Percentiles rank a stretch among this genome's conserved stretches.
Conservation (phyloP, 345 rosid genomes). For the Isatis tinctoria region DNA sequence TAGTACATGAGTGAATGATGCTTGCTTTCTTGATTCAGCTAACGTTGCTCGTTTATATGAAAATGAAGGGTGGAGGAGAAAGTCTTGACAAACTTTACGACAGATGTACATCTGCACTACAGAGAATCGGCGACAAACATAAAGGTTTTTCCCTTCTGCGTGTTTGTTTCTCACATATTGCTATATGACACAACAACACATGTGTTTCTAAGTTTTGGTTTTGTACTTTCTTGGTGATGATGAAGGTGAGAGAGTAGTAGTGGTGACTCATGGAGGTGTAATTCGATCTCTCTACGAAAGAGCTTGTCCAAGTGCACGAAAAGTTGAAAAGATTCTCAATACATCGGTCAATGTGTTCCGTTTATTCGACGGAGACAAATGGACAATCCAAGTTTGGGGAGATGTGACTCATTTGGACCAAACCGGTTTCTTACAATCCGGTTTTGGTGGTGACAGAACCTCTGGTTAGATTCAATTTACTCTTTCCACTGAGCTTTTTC, state of each 20-base stretch:
- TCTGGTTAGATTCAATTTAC: slow-evolving; percentile 42
- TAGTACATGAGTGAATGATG: not conserved
- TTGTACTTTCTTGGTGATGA: not conserved
- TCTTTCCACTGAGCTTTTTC: not conserved
- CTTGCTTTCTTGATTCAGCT: not conserved
- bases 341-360: slow-evolving; percentile 63
- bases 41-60: not conserved
- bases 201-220: not conserved
- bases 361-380: slow-evolving; percentile 44
- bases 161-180: not conserved
- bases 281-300: slow-evolving; percentile 58
- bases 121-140: slow-evolving; percentile 64
- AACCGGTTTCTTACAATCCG: slow-evolving; percentile 45
- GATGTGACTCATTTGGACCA: slow-evolving; percentile 57
- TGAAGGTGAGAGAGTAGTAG: slow-evolving; percentile 63
- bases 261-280: slow-evolving; percentile 76
- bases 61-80: slow-evolving; percentile 84
- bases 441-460: slow-evolving; percentile 72
- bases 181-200: not conserved
- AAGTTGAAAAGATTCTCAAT: slow-evolving; percentile 50
- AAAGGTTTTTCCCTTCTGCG: slow-evolving; percentile 35
- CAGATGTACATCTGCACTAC: slow-evolving; percentile 63
- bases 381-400: slow-evolving; percentile 55
- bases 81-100: slow-evolving; percentile 63
- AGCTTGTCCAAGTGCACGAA: slow-evolving; percentile 52